phyloP scores from a whole-genome alignment of 1,284 basidiomycete genomes.

The Schizophyllum commune region DNA sequence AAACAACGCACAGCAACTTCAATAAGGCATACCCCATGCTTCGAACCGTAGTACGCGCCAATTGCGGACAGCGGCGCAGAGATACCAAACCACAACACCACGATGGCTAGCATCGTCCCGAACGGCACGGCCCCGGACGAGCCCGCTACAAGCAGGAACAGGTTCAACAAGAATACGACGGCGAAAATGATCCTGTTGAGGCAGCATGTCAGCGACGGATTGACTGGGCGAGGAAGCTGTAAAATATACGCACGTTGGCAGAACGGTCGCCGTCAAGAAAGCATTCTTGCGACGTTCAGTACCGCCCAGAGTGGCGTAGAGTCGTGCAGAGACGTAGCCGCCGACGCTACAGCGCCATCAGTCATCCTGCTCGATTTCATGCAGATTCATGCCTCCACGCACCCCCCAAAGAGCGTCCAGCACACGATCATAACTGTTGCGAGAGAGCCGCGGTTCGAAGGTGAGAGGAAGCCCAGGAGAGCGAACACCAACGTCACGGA shows the following conservation, averaged over 20 bases:
- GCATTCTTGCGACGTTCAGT: conserved; percentile 76
- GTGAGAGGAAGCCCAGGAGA: conserved; percentile 93
- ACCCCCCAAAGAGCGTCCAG: conserved; percentile 91
- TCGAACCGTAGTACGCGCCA: conserved; percentile 75
- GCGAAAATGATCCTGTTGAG: conserved; percentile 63
- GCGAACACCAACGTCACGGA: conserved; percentile 91
- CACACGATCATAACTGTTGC: conserved; percentile 95
- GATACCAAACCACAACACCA: conserved; percentile 93
- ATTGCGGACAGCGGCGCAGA: conserved; percentile 78
- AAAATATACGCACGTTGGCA: conserved; percentile 64
- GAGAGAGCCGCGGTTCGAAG: conserved; percentile 90
- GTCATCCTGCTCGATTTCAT: neutral
- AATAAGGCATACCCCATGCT: conserved; percentile 65
- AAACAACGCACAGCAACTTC: neutral
- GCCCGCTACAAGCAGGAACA: conserved; percentile 78
- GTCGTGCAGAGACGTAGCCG: conserved; percentile 83
- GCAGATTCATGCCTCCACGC: conserved; percentile 16
- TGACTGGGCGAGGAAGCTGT: neutral
- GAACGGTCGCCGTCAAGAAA: conserved; percentile 80
- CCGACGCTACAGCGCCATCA: conserved; percentile 48
- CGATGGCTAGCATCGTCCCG: conserved; percentile 86
- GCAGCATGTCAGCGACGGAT: conserved; percentile 2
- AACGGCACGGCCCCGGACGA: conserved; percentile 97
- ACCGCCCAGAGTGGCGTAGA: conserved; percentile 83
- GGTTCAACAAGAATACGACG: conserved; percentile 79